Conservation (phyloP, 176 grass and related monocot genomes). For the Eragrostis curvula region DNA sequence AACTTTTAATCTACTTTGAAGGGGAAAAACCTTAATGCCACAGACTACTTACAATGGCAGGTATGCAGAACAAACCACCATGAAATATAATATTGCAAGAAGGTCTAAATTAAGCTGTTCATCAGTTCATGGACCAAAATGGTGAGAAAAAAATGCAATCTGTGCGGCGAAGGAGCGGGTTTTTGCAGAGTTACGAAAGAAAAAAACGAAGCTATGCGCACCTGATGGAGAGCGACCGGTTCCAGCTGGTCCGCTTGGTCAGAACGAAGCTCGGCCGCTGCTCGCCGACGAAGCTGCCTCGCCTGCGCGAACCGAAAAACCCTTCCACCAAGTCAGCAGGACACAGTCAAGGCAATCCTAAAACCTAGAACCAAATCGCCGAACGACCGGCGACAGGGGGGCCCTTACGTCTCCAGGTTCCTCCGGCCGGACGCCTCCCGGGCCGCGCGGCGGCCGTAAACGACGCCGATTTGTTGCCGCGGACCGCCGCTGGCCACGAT, state of each 20-base stretch:
- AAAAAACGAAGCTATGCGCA: not conserved
- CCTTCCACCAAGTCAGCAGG: not conserved
- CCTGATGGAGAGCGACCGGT: slow-evolving; percentile 94
- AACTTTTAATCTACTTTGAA: not conserved
- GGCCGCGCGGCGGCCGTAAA: slow-evolving; percentile 64
- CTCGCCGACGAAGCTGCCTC: slow-evolving; percentile 38
- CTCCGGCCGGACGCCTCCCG: slow-evolving; percentile 36
- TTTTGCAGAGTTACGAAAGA: too few species aligned
- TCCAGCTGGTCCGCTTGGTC: slow-evolving; percentile 78
- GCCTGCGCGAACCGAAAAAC: slow-evolving; percentile 27
- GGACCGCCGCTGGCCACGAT: slow-evolving; percentile 58
- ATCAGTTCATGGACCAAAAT: not conserved
- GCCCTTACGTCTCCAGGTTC: slow-evolving; percentile 46
- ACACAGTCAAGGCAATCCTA: not conserved
- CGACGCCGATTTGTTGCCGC: slow-evolving; percentile 47
- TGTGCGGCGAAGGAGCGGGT: not conserved
- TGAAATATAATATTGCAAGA: not conserved
- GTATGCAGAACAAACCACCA: not conserved
- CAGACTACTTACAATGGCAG: not conserved
- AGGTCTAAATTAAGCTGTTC: not conserved
- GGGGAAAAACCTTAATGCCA: not conserved
- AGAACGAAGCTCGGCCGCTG: slow-evolving; percentile 58
- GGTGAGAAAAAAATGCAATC: not conserved
- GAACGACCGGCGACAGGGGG: not conserved
- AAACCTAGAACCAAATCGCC: slow-evolving; percentile 19